These are phyloP conservation scores for Coelastrella sp. DNA, from an alignment of 139 green algal species.

Conservation along the genomic window DNA sequence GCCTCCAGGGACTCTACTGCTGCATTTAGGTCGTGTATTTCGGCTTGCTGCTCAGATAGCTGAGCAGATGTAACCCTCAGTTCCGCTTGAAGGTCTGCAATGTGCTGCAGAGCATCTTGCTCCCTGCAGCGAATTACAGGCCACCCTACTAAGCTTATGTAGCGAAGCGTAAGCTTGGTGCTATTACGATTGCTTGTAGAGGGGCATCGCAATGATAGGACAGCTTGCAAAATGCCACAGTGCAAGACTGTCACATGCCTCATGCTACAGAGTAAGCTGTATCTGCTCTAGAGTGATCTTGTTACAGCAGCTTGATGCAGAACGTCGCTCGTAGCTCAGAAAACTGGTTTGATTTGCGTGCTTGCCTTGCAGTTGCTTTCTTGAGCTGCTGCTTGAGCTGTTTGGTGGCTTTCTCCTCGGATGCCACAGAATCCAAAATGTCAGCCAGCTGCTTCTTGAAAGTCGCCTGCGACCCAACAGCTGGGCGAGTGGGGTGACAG, in stretches of 20 bases:
- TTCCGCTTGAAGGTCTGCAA: not conserved
- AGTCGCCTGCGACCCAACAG: not conserved
- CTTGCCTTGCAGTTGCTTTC: slow-evolving; percentile 3
- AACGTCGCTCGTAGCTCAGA: not conserved
- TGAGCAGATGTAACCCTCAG: not conserved
- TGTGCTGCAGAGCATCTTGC: not conserved
- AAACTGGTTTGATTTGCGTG: not conserved
- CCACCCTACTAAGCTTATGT: not conserved
- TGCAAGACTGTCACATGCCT: too few species aligned
- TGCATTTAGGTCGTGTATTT: not conserved
- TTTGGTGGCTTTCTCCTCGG: not conserved
- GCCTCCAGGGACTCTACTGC: not conserved
- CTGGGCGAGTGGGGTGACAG: not conserved
- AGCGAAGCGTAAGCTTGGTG: not conserved
- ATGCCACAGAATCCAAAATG: not conserved
- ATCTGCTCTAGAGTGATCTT: not conserved
- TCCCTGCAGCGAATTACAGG: not conserved
- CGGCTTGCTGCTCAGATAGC: not conserved
- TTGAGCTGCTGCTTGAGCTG: not conserved
- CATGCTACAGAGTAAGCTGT: too few species aligned
- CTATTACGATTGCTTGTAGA: not conserved
- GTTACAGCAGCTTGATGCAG: not conserved
- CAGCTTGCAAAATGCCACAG: too few species aligned
- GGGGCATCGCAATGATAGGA: too few species aligned
- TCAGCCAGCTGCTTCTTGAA: slow-evolving; percentile 19